phyloP scores from a whole-genome alignment of 139 green algal species.

The Nannochloris sp. region DNA sequence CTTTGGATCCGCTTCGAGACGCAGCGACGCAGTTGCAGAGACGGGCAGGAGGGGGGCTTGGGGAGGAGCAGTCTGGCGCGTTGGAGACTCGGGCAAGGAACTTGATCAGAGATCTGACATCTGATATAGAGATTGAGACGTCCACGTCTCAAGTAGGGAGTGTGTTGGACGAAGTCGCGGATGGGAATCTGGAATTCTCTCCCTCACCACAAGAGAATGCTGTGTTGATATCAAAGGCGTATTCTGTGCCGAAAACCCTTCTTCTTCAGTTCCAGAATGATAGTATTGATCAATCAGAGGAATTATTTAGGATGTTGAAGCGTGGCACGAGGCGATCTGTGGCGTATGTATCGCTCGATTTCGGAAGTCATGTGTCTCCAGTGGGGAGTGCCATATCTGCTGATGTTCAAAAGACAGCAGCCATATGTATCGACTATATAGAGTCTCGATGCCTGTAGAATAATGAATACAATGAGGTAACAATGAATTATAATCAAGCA shows the following conservation, averaged over 20 bases:
- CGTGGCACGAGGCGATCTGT: not conserved
- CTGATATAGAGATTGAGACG: conserved; percentile 50
- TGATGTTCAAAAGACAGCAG: not conserved
- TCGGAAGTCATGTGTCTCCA: not conserved
- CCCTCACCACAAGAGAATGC: conserved; percentile 63
- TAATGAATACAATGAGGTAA: too few species aligned
- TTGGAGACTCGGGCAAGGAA: not conserved
- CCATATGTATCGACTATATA: too few species aligned
- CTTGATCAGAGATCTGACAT: not conserved
- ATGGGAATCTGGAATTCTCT: conserved; percentile 63
- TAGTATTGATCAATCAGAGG: conserved; percentile 71
- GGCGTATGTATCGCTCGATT: not conserved
- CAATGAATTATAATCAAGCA: not conserved
- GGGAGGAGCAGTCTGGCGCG: not conserved
- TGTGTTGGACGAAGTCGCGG: conserved; percentile 69
- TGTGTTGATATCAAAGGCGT: conserved; percentile 34
- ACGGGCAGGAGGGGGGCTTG: not conserved
- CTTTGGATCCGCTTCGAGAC: conserved; percentile 55
- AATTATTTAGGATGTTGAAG: conserved; percentile 48
- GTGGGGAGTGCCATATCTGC: not conserved
- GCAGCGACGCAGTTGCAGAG: not conserved
- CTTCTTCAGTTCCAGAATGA: conserved; percentile 79
- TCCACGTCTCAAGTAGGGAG: conserved; percentile 72
- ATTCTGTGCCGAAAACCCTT: conserved; percentile 61
- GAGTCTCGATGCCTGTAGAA: too few species aligned